Base-by-base conservation (phyloP, 2,329 filamentous ascomycete genomes). In the Phialocephala sp. region DNA sequence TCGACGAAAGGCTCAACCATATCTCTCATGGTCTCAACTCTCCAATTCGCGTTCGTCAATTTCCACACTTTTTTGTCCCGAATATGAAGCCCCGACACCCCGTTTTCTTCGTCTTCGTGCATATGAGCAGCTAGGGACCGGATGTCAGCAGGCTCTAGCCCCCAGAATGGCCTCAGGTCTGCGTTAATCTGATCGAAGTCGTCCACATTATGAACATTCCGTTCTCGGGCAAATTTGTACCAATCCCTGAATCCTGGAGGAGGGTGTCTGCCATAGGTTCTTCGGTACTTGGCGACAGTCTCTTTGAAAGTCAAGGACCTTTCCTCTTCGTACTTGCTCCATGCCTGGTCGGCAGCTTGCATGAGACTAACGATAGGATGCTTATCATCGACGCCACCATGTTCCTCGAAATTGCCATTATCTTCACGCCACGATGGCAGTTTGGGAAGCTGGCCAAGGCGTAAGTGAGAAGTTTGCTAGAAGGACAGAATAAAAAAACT, bases 121-220 rank as follows among this genome's bases (percentile, higher is more conserved):
- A 79, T 77, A 37, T 77, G 75, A 20, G 80, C 76, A 37, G 84
- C 82, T 39, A 87, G 76, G 1, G 80, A 69, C 39, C 77, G 71
- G 41, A 79, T 76, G 2, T 72, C 70, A 8, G 68, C 62, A 8
- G 78, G 77, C 20, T 77, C 71, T 2, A 79, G 66, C 32, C 72
- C 85, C 87, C 86, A 89, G 71, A 86, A 88, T 1, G 87, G 87
- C 55, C 83, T 79, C 61, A 89, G 72, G 72, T 90, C 87, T 68
- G 87, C 83, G 77, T 88, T 87, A 64, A 89, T 86, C 66, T 87
- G 85, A 72, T 88, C 85, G 76, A 88, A 89, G 62, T 87, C 84
- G 71, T 89, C 87, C 45, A 89, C 80, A 11, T 89, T 79, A 63
- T 88, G 76, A n/a, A 85, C 82, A 41, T 85, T 77, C 52, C 79